A percentile compares a stretch with the other conserved stretches of the same genome.
Conservation (phyloP, 805 yeast species). For the Millerago galiae region DNA sequence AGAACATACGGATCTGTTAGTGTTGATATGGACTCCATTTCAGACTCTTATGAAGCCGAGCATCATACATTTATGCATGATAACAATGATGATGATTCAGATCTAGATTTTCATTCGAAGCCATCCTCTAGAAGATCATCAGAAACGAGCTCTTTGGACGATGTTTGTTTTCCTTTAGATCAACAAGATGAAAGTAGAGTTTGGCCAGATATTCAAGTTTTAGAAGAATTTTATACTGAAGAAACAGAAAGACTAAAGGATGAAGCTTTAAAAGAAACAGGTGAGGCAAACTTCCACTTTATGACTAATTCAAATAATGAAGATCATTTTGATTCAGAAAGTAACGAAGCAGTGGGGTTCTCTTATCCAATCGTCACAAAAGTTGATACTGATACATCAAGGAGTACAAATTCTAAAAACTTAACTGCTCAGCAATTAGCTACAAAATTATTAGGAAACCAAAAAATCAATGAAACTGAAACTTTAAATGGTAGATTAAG, state of each 20-base stretch:
- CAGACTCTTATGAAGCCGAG: constrained; percentile 1
- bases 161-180: constrained; percentile 80
- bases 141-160: constrained; percentile 73
- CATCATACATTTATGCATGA: neutral
- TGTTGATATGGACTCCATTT: constrained; percentile 4
- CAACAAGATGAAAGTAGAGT: constrained; percentile 19
- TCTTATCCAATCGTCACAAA: constrained; percentile 37
- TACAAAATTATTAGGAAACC: constrained; percentile 25
- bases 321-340: constrained; percentile 3
- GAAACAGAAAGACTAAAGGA: constrained; percentile 48
- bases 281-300: constrained; percentile 31
- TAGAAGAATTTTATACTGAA: constrained; percentile 71
- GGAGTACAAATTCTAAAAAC: constrained; percentile 11
- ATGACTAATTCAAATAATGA: constrained; percentile 23
- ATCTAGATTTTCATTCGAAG: constrained; percentile 32
- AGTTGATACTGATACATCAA: constrained; percentile 25
- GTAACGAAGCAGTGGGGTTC: constrained; percentile 26
- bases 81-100: constrained; percentile 6
- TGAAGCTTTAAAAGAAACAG: constrained; percentile 34
- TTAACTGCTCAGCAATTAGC: constrained; percentile 8
- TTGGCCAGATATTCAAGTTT: constrained; percentile 82
- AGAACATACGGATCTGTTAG: constrained; percentile 6
- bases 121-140: constrained; percentile 36
- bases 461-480: constrained; percentile 50
- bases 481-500: constrained; percentile 58